Base-by-base conservation (phyloP, 768 basidiomycete genomes). In the Russula dissimulans region DNA sequence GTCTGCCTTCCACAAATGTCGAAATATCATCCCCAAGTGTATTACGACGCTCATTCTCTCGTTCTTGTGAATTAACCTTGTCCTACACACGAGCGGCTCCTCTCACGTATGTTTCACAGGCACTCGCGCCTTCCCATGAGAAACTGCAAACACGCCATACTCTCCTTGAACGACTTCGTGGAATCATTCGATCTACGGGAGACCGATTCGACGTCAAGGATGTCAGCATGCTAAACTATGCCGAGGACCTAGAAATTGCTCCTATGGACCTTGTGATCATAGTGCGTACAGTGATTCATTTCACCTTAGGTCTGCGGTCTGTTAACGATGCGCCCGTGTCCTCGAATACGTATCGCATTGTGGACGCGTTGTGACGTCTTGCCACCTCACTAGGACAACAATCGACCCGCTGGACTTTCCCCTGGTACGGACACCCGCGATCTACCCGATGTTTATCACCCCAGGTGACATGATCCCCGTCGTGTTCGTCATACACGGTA, bases 251-350 rank as follows among this genome's bases (percentile, higher is more conserved):
- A 41, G 57, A 64, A 5, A 45, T 57, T 31, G 58, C 62, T 3
- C 65, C 65, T 26, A 5, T 65, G n/a, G 58, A 65, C 18, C 29
- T 65, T 5, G 26, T 57, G 36, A 48, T 65, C 18, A 51, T 57
- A 34, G 65, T 65, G 7, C 22, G 65, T 57, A 22, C 29, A 22
- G 6, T 34, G 22, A 14, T 29, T 4, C 9, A 5, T 26, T 29
- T 26, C 38, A 46, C n/a, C n/a, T 12, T 36, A 3, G 7, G 39
- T 36, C 29, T 31, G 0, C 44, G 14, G 32, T 26, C 56, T 11
- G 15, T 42, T 51, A n/a, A 56, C 11, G 9, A 22, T 31, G n/a
- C 3, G 3, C 48, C 47, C 17, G n/a, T 1, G 3, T 42, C 47
- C 17, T 12, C 8, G 22, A 39, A 44, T 42, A 22, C 17, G 38